These are phyloP conservation scores for Syzygium aqueum DNA, from an alignment of 345 rosid species.

Conservation along the genomic window DNA sequence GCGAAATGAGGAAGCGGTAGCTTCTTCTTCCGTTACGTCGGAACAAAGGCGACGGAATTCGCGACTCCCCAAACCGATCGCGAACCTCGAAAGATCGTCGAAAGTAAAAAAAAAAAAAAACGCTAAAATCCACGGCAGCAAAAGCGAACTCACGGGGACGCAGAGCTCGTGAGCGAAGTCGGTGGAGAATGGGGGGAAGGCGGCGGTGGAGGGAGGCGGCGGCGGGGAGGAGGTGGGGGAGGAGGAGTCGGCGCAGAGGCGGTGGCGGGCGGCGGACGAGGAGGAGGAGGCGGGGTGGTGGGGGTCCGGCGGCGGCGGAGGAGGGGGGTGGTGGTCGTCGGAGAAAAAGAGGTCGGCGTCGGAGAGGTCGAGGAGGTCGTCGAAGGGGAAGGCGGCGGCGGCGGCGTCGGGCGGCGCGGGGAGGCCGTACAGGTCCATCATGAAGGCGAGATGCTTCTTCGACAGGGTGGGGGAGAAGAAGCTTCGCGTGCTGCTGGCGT, in stretches of 20 bases:
- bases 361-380: constrained; percentile 72
- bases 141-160: constrained; percentile 36
- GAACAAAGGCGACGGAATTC: background rate
- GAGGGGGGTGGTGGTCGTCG: background rate
- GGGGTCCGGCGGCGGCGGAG: constrained; percentile 8
- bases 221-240: background rate
- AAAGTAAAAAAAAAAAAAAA: background rate
- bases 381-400: constrained; percentile 43
- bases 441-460: background rate
- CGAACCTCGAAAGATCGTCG: background rate
- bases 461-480: too few species aligned
- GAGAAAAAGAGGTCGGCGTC: constrained; percentile 35
- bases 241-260: background rate
- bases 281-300: background rate
- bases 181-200: constrained; percentile 17
- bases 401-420: constrained; percentile 25
- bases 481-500: too few species aligned
- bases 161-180: constrained; percentile 58
- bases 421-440: constrained; percentile 43
- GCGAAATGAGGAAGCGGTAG: background rate
- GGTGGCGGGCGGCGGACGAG: constrained; percentile 15
- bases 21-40: background rate
- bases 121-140: background rate
- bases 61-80: background rate
- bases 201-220: constrained; percentile 3